Conservation (phyloP, 164 flowering plant genomes). For the Santalum album region DNA sequence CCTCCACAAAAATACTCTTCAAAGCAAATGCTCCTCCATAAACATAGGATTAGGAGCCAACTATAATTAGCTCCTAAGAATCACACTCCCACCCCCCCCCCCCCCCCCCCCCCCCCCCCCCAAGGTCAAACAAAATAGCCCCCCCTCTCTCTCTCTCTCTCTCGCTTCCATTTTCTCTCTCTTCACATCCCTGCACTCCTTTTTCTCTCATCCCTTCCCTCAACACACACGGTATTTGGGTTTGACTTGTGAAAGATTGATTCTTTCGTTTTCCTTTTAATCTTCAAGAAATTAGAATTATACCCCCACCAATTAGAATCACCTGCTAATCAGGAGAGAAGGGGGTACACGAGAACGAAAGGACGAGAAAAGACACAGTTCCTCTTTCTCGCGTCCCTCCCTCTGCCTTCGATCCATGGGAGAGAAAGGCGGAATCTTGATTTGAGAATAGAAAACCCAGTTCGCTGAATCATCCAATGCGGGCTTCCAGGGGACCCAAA, state of each 20-base stretch:
- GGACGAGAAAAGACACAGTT: slow-evolving; percentile 9
- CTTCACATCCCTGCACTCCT: no score
- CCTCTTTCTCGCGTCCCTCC: slow-evolving; percentile 3
- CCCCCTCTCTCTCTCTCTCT: slow-evolving; percentile 3
- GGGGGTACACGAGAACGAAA: neutral
- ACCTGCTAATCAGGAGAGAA: neutral
- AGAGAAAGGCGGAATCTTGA: no score
- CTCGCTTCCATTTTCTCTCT: no score
- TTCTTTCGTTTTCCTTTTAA: neutral
- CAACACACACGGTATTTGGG: slow-evolving; percentile 20
- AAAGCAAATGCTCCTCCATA: slow-evolving; percentile 8
- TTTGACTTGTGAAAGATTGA: slow-evolving; percentile 8
- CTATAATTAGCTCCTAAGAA: slow-evolving; percentile 10
- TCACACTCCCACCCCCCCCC: slow-evolving; percentile 2
- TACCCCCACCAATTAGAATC: slow-evolving; percentile 7
- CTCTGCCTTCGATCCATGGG: slow-evolving; percentile 11
- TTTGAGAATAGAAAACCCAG: neutral
- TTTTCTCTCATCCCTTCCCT: no score
- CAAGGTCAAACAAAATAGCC: slow-evolving; percentile 15
- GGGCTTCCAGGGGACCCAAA: slow-evolving; percentile 9
- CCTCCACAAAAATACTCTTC: no score
- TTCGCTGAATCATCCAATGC: slow-evolving; percentile 17
- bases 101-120: no score
- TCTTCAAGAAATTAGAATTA: neutral
- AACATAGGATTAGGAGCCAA: slow-evolving; percentile 13